Evolutionary conservation across 2,329 filamentous ascomycete genomes (phyloP), one percentile per base, ranked within the genome.

Genomic region (Trichophyton rubrum): DNA sequence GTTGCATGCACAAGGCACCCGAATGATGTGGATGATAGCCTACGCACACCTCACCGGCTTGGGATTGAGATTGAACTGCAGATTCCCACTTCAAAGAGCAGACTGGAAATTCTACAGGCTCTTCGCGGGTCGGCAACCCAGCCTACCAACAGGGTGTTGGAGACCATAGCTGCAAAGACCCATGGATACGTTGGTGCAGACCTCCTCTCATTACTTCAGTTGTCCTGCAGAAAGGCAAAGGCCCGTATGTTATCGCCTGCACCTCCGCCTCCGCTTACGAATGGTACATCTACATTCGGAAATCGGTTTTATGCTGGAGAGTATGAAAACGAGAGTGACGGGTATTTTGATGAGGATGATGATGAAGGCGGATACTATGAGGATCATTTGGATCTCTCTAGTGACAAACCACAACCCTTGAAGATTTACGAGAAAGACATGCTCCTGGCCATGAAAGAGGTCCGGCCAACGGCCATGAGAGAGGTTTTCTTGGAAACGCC

Each of bases 401-500:
- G 11, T 6, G 49, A 33, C n/a, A 33, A 53, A 22, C 7, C n/a
- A 53, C 22, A 9, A 2, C 60, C 64, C 20, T 60, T 76, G 33
- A 60, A 66, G 22, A 73, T 76, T 41, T 63, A 64, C 27, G 73
- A 74, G 56, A 53, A 62, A 4, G 74, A 76, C 61, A 66, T 76
- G 55, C 35, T 71, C 38, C 66, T 68, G 43, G 89, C 90, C 0
- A 78, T 92, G 40, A 79, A 82, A 41, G 75, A 82, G 60, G 84
- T 90, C n/a, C 81, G 83, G 9, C 90, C 92, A 1, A 90, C 87
- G 0, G 89, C 90, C 2, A 92, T 97, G 83, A 85, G 89, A 65
- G 90, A 95, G 69, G 85, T 96, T 60, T 89, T 93, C 69, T 79
- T 96, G 55, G 89, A 95, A 69, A 91, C 89, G 7, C 91, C 90